Percentiles rank a stretch among this genome's conserved stretches.
These are phyloP conservation scores for Fulvia fulva DNA, from an alignment of 2,329 filamentous ascomycete genomes.

Conservation along the genomic window DNA sequence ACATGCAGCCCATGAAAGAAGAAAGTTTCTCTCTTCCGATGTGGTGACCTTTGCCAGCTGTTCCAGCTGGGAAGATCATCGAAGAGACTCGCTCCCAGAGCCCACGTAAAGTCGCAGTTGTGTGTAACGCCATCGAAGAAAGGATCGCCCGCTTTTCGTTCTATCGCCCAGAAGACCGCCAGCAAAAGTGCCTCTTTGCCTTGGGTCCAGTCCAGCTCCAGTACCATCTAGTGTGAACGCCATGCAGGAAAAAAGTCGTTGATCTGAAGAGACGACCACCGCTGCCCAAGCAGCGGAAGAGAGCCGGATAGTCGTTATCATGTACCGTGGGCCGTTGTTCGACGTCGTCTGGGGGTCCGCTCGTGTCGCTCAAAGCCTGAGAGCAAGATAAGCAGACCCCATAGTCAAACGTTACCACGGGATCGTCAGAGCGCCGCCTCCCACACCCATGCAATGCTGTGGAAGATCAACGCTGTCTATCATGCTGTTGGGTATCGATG, in stretches of 20 bases:
- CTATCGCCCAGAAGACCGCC: not conserved
- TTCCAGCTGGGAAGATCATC: not conserved
- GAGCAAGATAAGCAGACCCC: constrained; percentile 15
- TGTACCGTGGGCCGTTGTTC: constrained; percentile 20
- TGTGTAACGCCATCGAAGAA: not conserved
- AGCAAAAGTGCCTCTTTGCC: not conserved
- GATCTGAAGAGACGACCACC: constrained; percentile 22
- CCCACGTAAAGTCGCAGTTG: constrained; percentile 8
- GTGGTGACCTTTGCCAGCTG: not conserved
- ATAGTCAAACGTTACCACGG: constrained; percentile 19
- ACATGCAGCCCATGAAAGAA: constrained; percentile 7
- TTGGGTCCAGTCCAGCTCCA: constrained; percentile 1
- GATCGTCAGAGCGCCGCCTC: constrained; percentile 21
- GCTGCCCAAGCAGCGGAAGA: constrained; percentile 18
- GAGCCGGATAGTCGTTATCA: constrained; percentile 15
- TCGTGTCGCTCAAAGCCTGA: constrained; percentile 23
- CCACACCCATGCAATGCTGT: constrained; percentile 25
- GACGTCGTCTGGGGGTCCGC: constrained; percentile 15
- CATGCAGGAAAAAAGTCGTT: constrained; percentile 14
- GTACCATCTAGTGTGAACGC: constrained; percentile 21
- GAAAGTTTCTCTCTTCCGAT: not conserved
- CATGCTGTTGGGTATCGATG: constrained; percentile 27
- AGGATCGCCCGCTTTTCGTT: constrained; percentile 7
- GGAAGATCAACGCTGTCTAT: constrained; percentile 26
- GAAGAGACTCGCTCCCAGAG: constrained; percentile 5